Conservation (phyloP, 2,329 filamentous ascomycete species). For the Aspergillus piperis region DNA sequence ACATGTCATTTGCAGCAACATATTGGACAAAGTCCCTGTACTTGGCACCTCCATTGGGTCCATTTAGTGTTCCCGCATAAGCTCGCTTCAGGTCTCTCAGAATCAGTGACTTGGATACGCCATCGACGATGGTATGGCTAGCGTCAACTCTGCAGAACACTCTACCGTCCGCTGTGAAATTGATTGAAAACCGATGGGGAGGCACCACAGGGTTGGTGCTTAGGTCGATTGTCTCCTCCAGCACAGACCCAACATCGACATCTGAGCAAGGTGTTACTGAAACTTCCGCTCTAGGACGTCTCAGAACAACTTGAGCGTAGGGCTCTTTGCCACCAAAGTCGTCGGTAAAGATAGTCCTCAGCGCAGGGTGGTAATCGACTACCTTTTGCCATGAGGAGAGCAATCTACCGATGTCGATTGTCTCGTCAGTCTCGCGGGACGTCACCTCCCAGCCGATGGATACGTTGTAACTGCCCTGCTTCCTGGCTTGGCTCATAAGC, state of each 20-base stretch:
- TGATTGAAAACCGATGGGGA: not conserved
- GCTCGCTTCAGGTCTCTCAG: not conserved
- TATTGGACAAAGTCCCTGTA: constrained; percentile 9
- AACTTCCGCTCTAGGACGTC: constrained; percentile 7
- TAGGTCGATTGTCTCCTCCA: not conserved
- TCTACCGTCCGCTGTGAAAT: not conserved
- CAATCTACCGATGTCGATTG: not conserved
- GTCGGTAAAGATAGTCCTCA: constrained; percentile 22
- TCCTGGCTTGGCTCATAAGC: constrained; percentile 7
- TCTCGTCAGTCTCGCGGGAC: not conserved
- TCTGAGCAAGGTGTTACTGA: constrained; percentile 7
- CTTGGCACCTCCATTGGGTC: not conserved
- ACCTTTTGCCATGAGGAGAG: constrained; percentile 19
- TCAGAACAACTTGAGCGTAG: constrained; percentile 28
- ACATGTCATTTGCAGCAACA: constrained; percentile 18
- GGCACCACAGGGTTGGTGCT: not conserved
- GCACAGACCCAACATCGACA: not conserved
- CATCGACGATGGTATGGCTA: not conserved
- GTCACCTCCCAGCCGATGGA: not conserved
- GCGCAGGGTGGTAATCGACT: constrained; percentile 16
- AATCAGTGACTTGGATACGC: not conserved
- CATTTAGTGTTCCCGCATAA: not conserved
- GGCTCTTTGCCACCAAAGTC: constrained; percentile 12
- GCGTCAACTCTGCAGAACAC: not conserved
- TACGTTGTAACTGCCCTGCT: not conserved